Conservation (phyloP, 1,284 basidiomycete species). For the Ceratobasidium sp. region DNA sequence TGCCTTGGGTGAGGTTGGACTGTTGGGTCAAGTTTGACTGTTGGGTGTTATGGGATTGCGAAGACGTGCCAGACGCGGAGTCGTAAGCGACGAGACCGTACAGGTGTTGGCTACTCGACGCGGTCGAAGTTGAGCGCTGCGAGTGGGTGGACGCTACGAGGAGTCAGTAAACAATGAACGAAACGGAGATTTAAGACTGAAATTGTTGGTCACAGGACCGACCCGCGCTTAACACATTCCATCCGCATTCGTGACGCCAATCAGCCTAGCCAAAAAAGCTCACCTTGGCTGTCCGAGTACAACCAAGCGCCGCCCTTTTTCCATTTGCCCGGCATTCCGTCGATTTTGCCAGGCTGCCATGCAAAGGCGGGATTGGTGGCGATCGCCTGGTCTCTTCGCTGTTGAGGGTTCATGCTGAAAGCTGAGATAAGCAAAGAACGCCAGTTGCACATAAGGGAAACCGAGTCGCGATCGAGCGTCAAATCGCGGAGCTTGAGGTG, state of each 20-base stretch:
- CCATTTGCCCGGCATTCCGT: constrained; percentile 42
- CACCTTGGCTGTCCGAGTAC: constrained; percentile 41
- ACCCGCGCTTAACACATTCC: too few relatives aligned
- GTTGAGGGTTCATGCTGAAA: constrained; percentile 29
- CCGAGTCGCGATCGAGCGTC: constrained; percentile 28
- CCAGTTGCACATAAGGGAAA: constrained; percentile 38
- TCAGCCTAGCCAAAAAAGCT: background rate
- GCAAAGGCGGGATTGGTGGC: constrained; percentile 18
- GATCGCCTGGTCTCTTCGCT: constrained; percentile 29
- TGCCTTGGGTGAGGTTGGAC: constrained; percentile 3
- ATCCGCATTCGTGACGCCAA: too few relatives aligned
- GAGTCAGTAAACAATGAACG: too few relatives aligned
- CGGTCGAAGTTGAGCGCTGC: constrained; percentile 36
- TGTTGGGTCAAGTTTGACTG: too few relatives aligned
- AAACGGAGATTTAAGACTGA: too few relatives aligned
- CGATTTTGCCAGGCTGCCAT: constrained; percentile 38
- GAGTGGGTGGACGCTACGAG: constrained; percentile 21
- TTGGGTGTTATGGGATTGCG: background rate
- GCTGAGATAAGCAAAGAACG: constrained; percentile 6
- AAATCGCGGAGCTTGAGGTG: constrained; percentile 33
- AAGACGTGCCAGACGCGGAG: constrained; percentile 32
- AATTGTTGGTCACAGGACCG: too few relatives aligned
- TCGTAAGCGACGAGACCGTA: constrained; percentile 42
- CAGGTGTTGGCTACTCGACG: constrained; percentile 40
- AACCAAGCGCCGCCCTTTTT: constrained; percentile 33